Evolutionary conservation across 2,329 filamentous ascomycete species (phyloP), one percentile per base, ranked within the genome.

Genomic region (Ophidiomyces ophidiicola): DNA sequence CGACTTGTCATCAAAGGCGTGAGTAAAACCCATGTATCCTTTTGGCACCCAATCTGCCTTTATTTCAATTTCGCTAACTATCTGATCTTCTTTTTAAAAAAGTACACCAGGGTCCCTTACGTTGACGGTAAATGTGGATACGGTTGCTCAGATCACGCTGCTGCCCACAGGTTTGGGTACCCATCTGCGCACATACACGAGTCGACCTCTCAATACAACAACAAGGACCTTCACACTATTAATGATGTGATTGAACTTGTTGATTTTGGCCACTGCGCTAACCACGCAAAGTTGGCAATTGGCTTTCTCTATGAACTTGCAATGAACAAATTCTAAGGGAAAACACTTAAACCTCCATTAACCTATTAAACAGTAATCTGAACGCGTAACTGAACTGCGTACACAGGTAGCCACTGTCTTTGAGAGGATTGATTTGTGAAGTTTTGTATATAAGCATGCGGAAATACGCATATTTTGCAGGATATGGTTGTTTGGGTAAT

Each of bases 291-390:
- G 28, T 7, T 42, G 15, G 28, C 38, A 10, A 20, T 42, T 11
- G 40, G 40, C 14, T 42, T 10, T 6, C 28, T 42, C n/a, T 37
- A 26, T 28, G 40, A 42, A 30, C 34, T 42, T 26, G 40, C 34
- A 4, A 32, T 38, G 29, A 17, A 30, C 23, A 40, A 14, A 15
- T 20, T 39, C 19, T 39, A 21, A 39, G 25, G 1, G 14, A 15
- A 19, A 14, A 32, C 23, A 32, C 12, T 5, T n/a, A 36, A 15
- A 11, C 7, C 12, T 6, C n/a, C n/a, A n/a, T n/a, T n/a, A n/a
- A n/a, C n/a, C n/a, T n/a, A n/a, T n/a, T n/a, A n/a, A n/a, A n/a
- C n/a, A n/a, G n/a, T n/a, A n/a, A n/a, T n/a, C n/a, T n/a, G n/a
- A n/a, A n/a, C n/a, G n/a, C n/a, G n/a, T n/a, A n/a, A n/a, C n/a